Conservation (phyloP, 371 early-diverging fungal species). For the Cokeromyces recurvatus region DNA sequence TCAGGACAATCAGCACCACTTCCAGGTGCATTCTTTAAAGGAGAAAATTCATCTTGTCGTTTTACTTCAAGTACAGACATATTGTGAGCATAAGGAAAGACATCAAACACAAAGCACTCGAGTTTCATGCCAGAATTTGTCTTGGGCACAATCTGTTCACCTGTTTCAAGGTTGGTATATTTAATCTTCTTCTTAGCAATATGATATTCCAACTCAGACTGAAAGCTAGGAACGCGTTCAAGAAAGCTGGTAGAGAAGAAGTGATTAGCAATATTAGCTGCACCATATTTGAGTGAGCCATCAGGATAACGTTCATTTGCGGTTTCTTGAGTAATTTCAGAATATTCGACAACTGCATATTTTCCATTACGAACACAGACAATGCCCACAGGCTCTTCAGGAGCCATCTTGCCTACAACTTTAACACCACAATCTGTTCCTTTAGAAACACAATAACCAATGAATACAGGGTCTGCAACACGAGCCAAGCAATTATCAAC, state of each 20-base stretch:
- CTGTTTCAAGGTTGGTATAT: constrained; percentile 67
- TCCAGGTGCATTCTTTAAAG: constrained; percentile 96
- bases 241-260: constrained; percentile 92
- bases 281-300: constrained; percentile 73
- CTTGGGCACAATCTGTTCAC: constrained; percentile 65
- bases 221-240: constrained; percentile 76
- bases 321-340: constrained; percentile 78
- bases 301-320: constrained; percentile 62
- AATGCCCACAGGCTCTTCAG: constrained; percentile 93
- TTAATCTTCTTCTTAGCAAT: constrained; percentile 96
- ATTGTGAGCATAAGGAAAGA: constrained; percentile 80
- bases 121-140: constrained; percentile 71
- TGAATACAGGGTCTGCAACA: constrained; percentile 90
- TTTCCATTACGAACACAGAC: constrained; percentile 67
- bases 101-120: constrained; percentile 94
- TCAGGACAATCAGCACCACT: constrained; percentile 83
- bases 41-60: constrained; percentile 91
- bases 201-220: constrained; percentile 85
- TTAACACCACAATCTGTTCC: constrained; percentile 65
- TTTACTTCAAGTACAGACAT: constrained; percentile 89
- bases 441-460: constrained; percentile 63
- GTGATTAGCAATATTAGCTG: constrained; percentile 98
- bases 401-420: constrained; percentile 55
- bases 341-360: constrained; percentile 93
- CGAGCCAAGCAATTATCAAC: constrained; percentile 94